Evolutionary conservation across 2,329 filamentous ascomycete species (phyloP), one percentile per base, ranked within the genome.

Genomic region (Colletotrichum theobromicola): DNA sequence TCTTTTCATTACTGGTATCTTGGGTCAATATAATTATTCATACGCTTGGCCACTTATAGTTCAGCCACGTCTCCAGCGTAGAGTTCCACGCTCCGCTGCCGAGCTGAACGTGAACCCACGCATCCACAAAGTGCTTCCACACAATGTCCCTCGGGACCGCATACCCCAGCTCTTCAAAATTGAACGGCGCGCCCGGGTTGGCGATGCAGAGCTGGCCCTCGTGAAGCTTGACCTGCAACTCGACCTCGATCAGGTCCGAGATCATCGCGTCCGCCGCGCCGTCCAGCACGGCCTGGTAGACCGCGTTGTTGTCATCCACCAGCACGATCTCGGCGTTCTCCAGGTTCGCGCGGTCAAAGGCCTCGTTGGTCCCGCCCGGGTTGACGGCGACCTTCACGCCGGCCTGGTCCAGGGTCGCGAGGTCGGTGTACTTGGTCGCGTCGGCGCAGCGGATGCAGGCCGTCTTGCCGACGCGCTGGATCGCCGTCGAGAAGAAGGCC

Each of bases 111-210:
- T 74, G 71, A 15, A 76, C 74, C 74, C 74, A 76, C 13, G 70
- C 57, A n/a, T 76, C 71, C 2, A 76, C 74, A 32, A 76, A 76
- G 9, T 76, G 66, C 21, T 76, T 76, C 74, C 74, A 76, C 1
- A 74, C 74, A 34, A 74, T 53, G 26, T 76, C 74, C 10, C 61
- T 28, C 1, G 71, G 46, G 7, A 76, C 32, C 5, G 74, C 71
- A 30, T 76, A 76, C 4, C 66, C 74, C 9, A 76, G 30, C 42
- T 76, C 74, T 57, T 76, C 74, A 35, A 76, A 76, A 46, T 76
- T 76, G 34, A 76, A 76, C 10, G 74, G 71, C n/a, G 18, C 24
- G 6, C 57, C 66, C 15, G 67, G 35, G 57, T 76, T 70, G 13
- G 67, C 71, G 18, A 74, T 65, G 18, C 74, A 76, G 15, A 76